Base-by-base conservation (phyloP, 2,329 filamentous ascomycete genomes). In the Botrytis fabae region DNA sequence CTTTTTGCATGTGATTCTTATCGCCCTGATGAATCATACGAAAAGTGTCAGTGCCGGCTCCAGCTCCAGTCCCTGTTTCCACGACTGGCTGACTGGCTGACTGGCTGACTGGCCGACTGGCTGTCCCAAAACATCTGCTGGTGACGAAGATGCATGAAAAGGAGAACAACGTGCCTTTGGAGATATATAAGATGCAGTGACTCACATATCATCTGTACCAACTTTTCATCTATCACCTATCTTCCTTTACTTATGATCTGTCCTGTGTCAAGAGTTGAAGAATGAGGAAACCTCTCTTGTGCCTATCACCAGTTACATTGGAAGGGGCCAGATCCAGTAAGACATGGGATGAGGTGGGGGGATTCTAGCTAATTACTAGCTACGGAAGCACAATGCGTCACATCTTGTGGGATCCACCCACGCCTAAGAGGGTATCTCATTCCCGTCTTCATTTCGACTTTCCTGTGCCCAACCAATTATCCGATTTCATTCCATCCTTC, bases 1-100 rank as follows among this genome's bases (percentile, higher is more conserved):
- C 38, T 20, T 66, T 54, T 66, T n/a, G 25, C 64, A 66, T 66
- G 64, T 54, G 64, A 54, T 66, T 54, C 63, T 66, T 28, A 66
- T 51, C 44, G 44, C 32, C 22, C 18, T 20, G 32, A 51, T 51
- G 12, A 48, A 57, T 57, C n/a, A 25, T 14, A 7, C 25, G 46
- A 51, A n/a, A 3, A 51, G 38, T 38, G 7, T 5, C 35, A 38
- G 35, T 8, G 4, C 38, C 38, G 8, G 38, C 8, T 9, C 38
- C 38, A n/a, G 7, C 18, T 38, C 61, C 38, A 42, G 38, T 18
- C n/a, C 40, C 40, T 18, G 42, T 42, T 44, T 20, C 8, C 1
- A 40, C 44, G 38, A 38, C 38, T 9, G 38, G 38, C 38, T 38
- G 8, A 9, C 38, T 35, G 12, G 7, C 44, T 51, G 28, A 28